Conservation (phyloP, 2,329 filamentous ascomycete species). For the Ceratocystis alfenasii region DNA sequence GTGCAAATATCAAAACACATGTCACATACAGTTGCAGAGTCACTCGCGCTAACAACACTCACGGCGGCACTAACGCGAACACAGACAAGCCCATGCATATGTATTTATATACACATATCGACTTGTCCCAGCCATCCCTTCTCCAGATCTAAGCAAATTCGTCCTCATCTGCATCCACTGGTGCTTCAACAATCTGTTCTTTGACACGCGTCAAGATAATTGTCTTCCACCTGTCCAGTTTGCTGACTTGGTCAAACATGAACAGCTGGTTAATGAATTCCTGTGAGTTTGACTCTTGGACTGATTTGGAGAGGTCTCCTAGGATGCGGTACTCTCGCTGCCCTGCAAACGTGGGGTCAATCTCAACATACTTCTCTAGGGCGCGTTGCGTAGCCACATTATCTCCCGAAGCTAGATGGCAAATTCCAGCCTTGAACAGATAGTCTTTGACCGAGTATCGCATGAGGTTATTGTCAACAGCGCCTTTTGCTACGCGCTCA, state of each 20-base stretch:
- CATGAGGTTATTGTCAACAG: slow-evolving; percentile 83
- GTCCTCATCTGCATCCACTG: slow-evolving; percentile 30
- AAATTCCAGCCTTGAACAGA: slow-evolving; percentile 86
- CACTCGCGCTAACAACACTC: no score
- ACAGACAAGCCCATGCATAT: background rate
- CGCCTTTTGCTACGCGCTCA: slow-evolving; percentile 67
- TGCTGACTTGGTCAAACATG: slow-evolving; percentile 83
- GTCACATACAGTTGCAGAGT: no score
- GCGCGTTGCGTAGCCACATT: slow-evolving; percentile 67
- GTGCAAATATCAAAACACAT: no score
- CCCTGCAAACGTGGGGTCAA: slow-evolving; percentile 62
- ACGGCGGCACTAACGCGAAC: no score
- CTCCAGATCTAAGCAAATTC: slow-evolving; percentile 22
- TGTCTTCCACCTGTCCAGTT: slow-evolving; percentile 96
- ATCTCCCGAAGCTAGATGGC: slow-evolving; percentile 64
- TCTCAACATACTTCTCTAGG: slow-evolving; percentile 67
- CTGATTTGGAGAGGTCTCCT: slow-evolving; percentile 59
- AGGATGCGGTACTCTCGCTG: slow-evolving; percentile 76
- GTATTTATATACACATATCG: background rate
- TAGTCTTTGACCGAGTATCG: slow-evolving; percentile 93
- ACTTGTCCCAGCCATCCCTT: background rate
- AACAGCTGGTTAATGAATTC: slow-evolving; percentile 75
- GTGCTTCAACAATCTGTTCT: slow-evolving; percentile 57
- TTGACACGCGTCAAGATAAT: slow-evolving; percentile 72
- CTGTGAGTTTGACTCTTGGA: slow-evolving; percentile 70